Evolutionary conservation across 169 alveolate species (phyloP).

Genomic region (Eimeria acervulina): DNA sequence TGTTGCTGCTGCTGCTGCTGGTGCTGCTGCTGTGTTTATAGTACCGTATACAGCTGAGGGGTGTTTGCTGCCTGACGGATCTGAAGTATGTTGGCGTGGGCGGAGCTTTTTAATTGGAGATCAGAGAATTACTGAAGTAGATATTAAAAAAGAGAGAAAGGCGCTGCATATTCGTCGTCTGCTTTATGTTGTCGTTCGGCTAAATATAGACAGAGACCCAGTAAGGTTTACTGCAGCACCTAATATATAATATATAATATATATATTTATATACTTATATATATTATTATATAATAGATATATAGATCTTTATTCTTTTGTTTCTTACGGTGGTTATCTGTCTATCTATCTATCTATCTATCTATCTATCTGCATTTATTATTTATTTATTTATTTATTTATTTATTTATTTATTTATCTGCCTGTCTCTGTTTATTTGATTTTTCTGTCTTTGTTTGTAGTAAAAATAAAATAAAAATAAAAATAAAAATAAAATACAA

Average conservation of each 20-base stretch:
- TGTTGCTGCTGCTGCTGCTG: slow-evolving; percentile 41
- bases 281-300: background rate
- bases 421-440: too few species aligned
- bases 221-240: too few species aligned
- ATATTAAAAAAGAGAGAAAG: background rate
- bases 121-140: background rate
- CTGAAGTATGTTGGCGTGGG: slow-evolving; percentile 7
- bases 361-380: background rate
- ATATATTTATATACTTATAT: too few species aligned
- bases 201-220: background rate
- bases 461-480: too few species aligned
- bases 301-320: background rate
- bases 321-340: background rate
- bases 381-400: background rate
- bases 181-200: background rate
- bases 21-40: slow-evolving; percentile 33
- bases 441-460: too few species aligned
- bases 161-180: background rate
- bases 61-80: slow-evolving; percentile 19
- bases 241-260: too few species aligned
- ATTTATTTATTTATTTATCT: background rate
- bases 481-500: too few species aligned
- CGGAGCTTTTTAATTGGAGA: background rate
- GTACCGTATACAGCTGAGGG: background rate
- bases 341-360: background rate